phyloP scores from a whole-genome alignment of 2,329 filamentous ascomycete genomes.

The Aspergillus fumigatus region DNA sequence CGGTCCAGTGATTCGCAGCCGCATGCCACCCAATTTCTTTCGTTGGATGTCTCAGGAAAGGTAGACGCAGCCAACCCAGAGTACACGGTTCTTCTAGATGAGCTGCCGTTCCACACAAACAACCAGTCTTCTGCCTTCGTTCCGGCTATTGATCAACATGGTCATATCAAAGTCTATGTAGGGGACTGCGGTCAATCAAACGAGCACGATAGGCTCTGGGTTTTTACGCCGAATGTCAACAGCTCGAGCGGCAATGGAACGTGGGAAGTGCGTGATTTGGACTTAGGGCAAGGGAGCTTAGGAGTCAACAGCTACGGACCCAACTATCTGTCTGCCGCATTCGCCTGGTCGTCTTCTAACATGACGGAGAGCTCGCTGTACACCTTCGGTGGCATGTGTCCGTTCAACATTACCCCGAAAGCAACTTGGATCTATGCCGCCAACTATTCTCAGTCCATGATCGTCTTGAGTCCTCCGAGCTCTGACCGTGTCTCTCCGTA shows the following conservation, averaged over 20 bases:
- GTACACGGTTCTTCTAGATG: constrained; percentile 24
- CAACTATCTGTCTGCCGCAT: constrained; percentile 56
- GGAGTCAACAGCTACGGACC: constrained; percentile 39
- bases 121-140: constrained; percentile 60
- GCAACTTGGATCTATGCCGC: constrained; percentile 63
- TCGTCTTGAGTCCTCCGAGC: constrained; percentile 47
- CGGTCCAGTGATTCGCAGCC: constrained; percentile 48
- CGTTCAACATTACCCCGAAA: constrained; percentile 41
- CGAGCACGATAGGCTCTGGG: constrained; percentile 60
- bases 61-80: constrained; percentile 47
- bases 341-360: constrained; percentile 62
- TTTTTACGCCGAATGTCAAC: constrained; percentile 50
- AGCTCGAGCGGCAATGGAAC: constrained; percentile 47
- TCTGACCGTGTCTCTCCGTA: constrained; percentile 29
- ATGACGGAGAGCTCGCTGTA: constrained; percentile 53
- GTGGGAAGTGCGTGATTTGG: constrained; percentile 47
- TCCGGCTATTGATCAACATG: constrained; percentile 62
- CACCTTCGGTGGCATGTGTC: constrained; percentile 89
- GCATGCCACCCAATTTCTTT: constrained; percentile 51
- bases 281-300: constrained; percentile 31
- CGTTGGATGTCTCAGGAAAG: constrained; percentile 60
- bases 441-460: constrained; percentile 76
- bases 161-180: constrained; percentile 67
- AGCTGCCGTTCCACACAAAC: constrained; percentile 29
- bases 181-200: constrained; percentile 63